These are phyloP conservation scores for Daldinia loculata DNA, from an alignment of 495 filamentous ascomycete species.

Conservation along the genomic window DNA sequence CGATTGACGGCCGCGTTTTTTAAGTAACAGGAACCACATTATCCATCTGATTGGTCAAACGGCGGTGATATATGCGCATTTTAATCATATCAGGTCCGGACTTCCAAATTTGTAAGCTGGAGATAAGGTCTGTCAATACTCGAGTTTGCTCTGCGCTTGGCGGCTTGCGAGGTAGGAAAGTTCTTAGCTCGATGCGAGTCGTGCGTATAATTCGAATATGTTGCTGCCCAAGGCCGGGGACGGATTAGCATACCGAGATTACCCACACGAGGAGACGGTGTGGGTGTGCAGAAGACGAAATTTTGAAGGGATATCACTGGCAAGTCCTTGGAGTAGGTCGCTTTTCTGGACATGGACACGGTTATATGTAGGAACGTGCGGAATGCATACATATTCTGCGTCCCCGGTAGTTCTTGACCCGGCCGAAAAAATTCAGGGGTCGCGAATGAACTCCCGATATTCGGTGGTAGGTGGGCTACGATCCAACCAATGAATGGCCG, in stretches of 20 bases:
- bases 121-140: slow-evolving; percentile 4
- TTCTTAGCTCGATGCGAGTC: slow-evolving; percentile 12
- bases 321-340: slow-evolving; percentile 12
- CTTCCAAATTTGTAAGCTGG: slow-evolving; percentile 16
- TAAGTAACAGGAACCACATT: slow-evolving; percentile 39
- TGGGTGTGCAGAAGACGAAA: slow-evolving; percentile 19
- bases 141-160: not conserved
- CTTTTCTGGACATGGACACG: not conserved
- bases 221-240: slow-evolving; percentile 24
- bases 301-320: slow-evolving; percentile 5
- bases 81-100: slow-evolving; percentile 6
- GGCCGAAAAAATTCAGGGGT: slow-evolving; percentile 19
- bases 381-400: slow-evolving; percentile 12
- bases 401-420: slow-evolving; percentile 5
- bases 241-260: slow-evolving; percentile 9
- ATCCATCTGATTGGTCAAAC: slow-evolving; percentile 20
- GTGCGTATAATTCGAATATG: slow-evolving; percentile 11
- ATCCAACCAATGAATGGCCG: slow-evolving; percentile 1
- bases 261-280: slow-evolving; percentile 13
- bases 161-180: slow-evolving; percentile 12
- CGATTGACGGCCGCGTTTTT: slow-evolving; percentile 18
- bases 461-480: slow-evolving; percentile 10
- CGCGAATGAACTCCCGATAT: slow-evolving; percentile 3
- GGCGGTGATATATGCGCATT: slow-evolving; percentile 11
- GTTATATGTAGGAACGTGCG: slow-evolving; percentile 6